phyloP scores from a whole-genome alignment of 345 rosid species.

The Trapa bicornis region DNA sequence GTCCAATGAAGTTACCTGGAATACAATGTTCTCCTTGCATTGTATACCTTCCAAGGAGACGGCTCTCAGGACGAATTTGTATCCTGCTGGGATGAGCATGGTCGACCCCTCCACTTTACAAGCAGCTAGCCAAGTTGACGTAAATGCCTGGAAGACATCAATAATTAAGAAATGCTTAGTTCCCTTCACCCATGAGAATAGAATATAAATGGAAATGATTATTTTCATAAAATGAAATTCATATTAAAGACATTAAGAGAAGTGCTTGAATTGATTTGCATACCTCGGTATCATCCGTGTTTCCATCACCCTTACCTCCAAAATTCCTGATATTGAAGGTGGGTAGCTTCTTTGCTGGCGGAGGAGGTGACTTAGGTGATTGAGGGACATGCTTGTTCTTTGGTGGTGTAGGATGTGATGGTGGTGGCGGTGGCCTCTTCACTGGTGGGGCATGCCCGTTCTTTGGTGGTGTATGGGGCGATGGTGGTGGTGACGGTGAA shows the following conservation, averaged over 20 bases:
- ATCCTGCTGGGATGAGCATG: conserved; percentile 6
- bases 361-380: neutral
- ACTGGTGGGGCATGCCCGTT: neutral
- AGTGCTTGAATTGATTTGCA: too few species aligned
- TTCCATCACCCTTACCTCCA: conserved; percentile 7
- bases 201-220: too few species aligned
- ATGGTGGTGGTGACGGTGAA: neutral
- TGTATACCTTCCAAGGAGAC: conserved; percentile 18
- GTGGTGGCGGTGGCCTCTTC: neutral
- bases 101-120: conserved; percentile 13
- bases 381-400: neutral
- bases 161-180: neutral
- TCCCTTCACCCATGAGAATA: too few species aligned
- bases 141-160: conserved; percentile 8
- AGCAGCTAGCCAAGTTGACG: conserved; percentile 12
- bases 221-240: neutral
- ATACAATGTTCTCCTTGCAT: conserved; percentile 15
- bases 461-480: accelerated
- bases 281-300: conserved; percentile 11
- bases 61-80: conserved; percentile 16
- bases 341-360: neutral
- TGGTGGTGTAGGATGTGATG: neutral
- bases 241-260: too few species aligned
- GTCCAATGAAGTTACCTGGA: conserved; percentile 19
- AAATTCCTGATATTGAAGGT: conserved; percentile 8